A percentile compares a stretch with the other conserved stretches of the same genome.
Conservation (phyloP, 306 rosid species). For the Medicago lupulina region DNA sequence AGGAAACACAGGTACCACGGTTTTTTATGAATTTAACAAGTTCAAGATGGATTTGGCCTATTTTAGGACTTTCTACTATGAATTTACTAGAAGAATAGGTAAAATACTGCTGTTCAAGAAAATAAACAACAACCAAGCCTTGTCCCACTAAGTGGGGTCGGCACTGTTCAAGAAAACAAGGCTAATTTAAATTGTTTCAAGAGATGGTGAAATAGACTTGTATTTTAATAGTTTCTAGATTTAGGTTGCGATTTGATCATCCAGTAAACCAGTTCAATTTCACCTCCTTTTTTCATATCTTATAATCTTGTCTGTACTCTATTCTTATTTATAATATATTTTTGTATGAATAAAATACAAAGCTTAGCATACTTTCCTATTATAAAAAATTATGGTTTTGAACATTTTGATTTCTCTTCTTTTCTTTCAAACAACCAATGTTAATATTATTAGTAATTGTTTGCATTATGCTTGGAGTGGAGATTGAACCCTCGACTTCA, state of each 20-base stretch:
- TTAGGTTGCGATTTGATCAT: slow-evolving; percentile 22
- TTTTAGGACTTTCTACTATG: slow-evolving; percentile 26
- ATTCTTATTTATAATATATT: slow-evolving; percentile 16
- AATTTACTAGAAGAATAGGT: slow-evolving; percentile 24
- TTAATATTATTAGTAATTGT: no score
- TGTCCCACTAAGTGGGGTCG: no score
- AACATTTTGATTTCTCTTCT: neutral
- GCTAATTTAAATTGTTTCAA: slow-evolving; percentile 30
- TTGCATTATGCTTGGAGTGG: no score
- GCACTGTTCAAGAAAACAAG: slow-evolving; percentile 24
- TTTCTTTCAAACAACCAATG: no score
- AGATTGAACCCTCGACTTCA: no score
- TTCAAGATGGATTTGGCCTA: slow-evolving; percentile 27
- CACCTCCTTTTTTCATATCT: neutral
- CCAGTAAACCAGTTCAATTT: slow-evolving; percentile 33
- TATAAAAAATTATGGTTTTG: slow-evolving; percentile 27
- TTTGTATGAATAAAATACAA: slow-evolving; percentile 12
- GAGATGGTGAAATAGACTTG: slow-evolving; percentile 8
- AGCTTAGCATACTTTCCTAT: slow-evolving; percentile 6
- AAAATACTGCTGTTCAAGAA: slow-evolving; percentile 28
- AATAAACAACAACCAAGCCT: neutral
- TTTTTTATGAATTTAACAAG: slow-evolving; percentile 12
- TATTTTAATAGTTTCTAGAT: slow-evolving; percentile 10
- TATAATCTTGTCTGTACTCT: slow-evolving; percentile 19
- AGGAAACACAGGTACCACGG: slow-evolving; percentile 4